These are phyloP conservation scores for Amauroascus verrucosus DNA, from an alignment of 2,329 filamentous ascomycete genomes.

Conservation along the genomic window DNA sequence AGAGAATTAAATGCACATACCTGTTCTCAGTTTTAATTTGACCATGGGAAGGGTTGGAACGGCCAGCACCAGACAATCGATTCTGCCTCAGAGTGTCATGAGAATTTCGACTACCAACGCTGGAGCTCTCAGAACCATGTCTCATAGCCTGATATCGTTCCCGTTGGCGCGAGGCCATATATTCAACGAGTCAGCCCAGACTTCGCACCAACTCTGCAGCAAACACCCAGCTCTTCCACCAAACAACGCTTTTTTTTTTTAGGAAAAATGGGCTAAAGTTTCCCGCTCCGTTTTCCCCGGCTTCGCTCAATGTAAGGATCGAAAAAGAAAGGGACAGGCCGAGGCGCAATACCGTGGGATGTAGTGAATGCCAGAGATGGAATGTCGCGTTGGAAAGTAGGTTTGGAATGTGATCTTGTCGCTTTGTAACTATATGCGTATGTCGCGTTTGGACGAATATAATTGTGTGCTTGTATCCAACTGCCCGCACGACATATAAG, in stretches of 20 bases:
- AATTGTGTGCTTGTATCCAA: not conserved
- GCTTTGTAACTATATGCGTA: not conserved
- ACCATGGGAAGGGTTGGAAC: not conserved
- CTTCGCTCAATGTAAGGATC: not conserved
- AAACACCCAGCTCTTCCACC: not conserved
- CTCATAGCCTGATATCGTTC: constrained; percentile 28
- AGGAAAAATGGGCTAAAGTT: too few species aligned
- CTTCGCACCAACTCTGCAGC: not conserved
- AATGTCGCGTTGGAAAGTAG: too few species aligned
- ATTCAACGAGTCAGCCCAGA: constrained; percentile 1
- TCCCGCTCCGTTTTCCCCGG: not conserved
- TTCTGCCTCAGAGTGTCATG: constrained; percentile 31
- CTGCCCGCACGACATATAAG: not conserved
- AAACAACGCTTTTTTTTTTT: not conserved
- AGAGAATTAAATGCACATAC: constrained; percentile 22
- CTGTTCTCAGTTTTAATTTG: constrained; percentile 21
- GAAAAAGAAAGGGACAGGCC: not conserved
- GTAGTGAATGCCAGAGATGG: too few species aligned
- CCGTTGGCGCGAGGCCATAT: constrained; percentile 17
- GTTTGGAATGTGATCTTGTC: not conserved
- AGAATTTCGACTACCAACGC: constrained; percentile 30
- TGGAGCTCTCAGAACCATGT: constrained; percentile 35
- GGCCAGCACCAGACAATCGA: constrained; percentile 7
- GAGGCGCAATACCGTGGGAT: too few species aligned
- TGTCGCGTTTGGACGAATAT: not conserved